Evolutionary conservation across 164 flowering plant genomes (phyloP).

Genomic region (Vitis vinifera): ASM3070453v1 NC_081818.1:22506501-22507000

Average conservation of each 20-base stretch:
- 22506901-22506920: slow-evolving; percentile 12
- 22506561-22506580: slow-evolving; percentile 91
- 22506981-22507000: slow-evolving; percentile 16
- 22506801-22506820: slow-evolving; percentile 90
- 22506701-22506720: slow-evolving; percentile 69
- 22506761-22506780: slow-evolving; percentile 76
- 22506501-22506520: too few species aligned
- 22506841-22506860: slow-evolving; percentile 34
- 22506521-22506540: neutral
- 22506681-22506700: slow-evolving; percentile 94
- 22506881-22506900: slow-evolving; percentile 10
- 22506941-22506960: slow-evolving; percentile 19
- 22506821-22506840: slow-evolving; percentile 86
- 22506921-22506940: slow-evolving; percentile 19
- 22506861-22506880: slow-evolving; percentile 28
- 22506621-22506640: slow-evolving; percentile 82
- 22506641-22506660: slow-evolving; percentile 79
- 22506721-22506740: slow-evolving; percentile 57
- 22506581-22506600: slow-evolving; percentile 96
- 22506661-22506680: slow-evolving; percentile 91
- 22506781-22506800: slow-evolving; percentile 84
- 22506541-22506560: slow-evolving; percentile 82
- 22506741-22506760: slow-evolving; percentile 87
- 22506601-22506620: slow-evolving; percentile 54
- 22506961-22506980: slow-evolving; percentile 21